Evolutionary conservation across 2,329 filamentous ascomycete species (phyloP).

Genomic region (Orbilia quercus): DNA sequence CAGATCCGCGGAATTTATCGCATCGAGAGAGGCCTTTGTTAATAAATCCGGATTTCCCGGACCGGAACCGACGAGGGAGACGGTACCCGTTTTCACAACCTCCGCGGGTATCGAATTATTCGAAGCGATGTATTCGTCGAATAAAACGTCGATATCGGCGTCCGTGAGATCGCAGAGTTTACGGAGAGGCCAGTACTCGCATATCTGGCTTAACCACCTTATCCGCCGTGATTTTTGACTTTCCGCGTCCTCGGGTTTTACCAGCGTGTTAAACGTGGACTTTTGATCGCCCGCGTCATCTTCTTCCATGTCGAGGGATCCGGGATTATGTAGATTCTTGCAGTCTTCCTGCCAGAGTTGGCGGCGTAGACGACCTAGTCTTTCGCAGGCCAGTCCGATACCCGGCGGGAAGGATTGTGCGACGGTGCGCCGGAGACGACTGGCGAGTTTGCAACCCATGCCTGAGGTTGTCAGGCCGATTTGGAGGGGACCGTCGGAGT

Average conservation of each 20-base stretch:
- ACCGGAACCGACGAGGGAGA: conserved; percentile 90
- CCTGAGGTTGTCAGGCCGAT: conserved; percentile 96
- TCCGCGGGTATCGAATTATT: conserved; percentile 61
- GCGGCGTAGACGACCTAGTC: conserved; percentile 78
- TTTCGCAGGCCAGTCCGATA: conserved; percentile 79
- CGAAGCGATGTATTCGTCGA: conserved; percentile 65
- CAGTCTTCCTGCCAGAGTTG: conserved; percentile 80
- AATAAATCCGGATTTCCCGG: conserved; percentile 93
- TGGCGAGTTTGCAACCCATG: conserved; percentile 90
- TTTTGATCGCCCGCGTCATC: conserved; percentile 78
- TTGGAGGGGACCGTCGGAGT: conserved; percentile 90
- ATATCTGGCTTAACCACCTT: conserved; percentile 94
- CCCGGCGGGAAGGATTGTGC: conserved; percentile 79
- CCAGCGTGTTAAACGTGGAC: conserved; percentile 83
- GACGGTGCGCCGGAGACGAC: conserved; percentile 87
- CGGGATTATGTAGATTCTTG: conserved; percentile 62
- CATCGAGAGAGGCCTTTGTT: conserved; percentile 82
- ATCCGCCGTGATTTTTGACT: conserved; percentile 82
- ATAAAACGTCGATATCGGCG: conserved; percentile 78
- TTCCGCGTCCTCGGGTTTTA: conserved; percentile 78
- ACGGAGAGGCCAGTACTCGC: conserved; percentile 96
- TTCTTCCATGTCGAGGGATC: conserved; percentile 60
- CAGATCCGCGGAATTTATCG: conserved; percentile 79
- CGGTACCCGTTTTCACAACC: no score
- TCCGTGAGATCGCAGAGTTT: conserved; percentile 83